phyloP scores from a whole-genome alignment of 225 moss, liverwort and hornwort species.

The Sphagnum tenellum region DNA sequence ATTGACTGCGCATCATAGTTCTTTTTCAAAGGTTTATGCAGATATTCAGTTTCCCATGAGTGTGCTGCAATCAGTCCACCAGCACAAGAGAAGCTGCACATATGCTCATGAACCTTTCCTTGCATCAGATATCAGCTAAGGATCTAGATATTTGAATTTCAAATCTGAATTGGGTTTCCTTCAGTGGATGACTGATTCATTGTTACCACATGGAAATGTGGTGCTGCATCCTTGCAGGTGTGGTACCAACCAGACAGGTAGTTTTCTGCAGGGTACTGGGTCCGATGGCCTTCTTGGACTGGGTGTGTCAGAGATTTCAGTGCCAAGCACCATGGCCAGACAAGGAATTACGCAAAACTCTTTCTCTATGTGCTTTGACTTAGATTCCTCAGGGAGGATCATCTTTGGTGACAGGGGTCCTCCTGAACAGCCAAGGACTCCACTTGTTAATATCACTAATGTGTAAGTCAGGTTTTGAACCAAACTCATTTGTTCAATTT shows the following conservation, averaged over 20 bases:
- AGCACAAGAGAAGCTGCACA: no score
- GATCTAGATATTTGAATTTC: no score
- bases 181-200: background rate
- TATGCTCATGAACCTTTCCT: no score
- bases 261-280: constrained; percentile 14
- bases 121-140: no score
- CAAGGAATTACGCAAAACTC: constrained; percentile 23
- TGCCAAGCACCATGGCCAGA: constrained; percentile 28
- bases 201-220: background rate
- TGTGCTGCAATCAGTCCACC: background rate
- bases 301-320: constrained; percentile 21
- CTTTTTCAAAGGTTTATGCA: background rate
- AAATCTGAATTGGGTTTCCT: no score
- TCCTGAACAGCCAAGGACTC: constrained; percentile 19
- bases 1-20: background rate
- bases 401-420: constrained; percentile 44
- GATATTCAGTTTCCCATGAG: background rate
- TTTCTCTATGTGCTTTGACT: constrained; percentile 42
- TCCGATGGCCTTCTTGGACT: constrained; percentile 40
- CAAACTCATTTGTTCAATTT: no score
- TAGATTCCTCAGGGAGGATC: constrained; percentile 29
- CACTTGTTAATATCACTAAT: constrained; percentile 11
- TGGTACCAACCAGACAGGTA: constrained; percentile 35
- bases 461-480: constrained; percentile 14
- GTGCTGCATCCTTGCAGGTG: constrained; percentile 14